Conservation (phyloP, 73 alveolate genomes). For the Paramecium pentaurelia region DNA sequence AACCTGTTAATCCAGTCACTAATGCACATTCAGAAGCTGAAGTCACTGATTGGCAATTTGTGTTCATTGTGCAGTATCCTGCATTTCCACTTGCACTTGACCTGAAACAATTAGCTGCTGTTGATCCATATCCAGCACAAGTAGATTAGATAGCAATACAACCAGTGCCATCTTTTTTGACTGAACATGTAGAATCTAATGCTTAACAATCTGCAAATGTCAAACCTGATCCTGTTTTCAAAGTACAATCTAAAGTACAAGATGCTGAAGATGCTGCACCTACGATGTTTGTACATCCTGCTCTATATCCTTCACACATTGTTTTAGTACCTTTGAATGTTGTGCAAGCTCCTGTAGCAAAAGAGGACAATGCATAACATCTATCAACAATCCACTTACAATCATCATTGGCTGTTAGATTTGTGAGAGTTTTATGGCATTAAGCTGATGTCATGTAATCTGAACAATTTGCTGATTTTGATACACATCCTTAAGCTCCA, state of each 20-base stretch:
- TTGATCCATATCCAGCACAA: neutral
- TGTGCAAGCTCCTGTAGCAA: neutral
- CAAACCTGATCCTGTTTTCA: neutral
- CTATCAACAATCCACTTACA: neutral
- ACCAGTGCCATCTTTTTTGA: neutral
- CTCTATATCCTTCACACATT: neutral
- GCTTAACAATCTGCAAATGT: neutral
- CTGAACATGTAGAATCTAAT: neutral
- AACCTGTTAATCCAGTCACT: neutral
- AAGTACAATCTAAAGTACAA: neutral
- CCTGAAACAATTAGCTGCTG: neutral
- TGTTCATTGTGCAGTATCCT: neutral
- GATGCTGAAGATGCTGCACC: neutral
- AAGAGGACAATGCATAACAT: neutral
- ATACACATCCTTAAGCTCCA: neutral
- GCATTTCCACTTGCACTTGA: neutral
- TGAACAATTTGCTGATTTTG: neutral
- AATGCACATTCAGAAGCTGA: neutral
- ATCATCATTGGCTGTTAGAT: neutral
- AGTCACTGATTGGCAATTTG: neutral
- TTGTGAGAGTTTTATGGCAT: neutral
- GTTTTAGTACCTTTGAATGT: neutral
- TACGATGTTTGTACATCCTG: neutral
- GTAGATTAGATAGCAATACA: neutral
- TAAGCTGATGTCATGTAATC: neutral